Percentiles rank a stretch among this genome's conserved stretches.
Evolutionary conservation across 2,329 filamentous ascomycete species (phyloP).

Genomic region (Aspergillus novofumigatus): DNA sequence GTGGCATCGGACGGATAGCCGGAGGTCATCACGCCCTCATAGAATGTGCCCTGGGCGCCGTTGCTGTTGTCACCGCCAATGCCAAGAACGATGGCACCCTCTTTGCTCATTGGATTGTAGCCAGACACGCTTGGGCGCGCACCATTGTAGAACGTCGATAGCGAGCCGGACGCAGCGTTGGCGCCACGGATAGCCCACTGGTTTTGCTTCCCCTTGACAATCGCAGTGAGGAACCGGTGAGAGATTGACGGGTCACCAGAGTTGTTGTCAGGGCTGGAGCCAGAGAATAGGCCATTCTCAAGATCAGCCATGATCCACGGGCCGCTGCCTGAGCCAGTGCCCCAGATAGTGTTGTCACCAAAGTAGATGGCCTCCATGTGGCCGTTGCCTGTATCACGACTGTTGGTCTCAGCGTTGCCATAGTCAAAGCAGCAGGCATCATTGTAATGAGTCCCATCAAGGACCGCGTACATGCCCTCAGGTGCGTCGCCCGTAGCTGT

Average conservation of each 20-base stretch:
- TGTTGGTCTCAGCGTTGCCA: slow-evolving; percentile 54
- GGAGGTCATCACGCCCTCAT: slow-evolving; percentile 62
- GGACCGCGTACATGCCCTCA: slow-evolving; percentile 34
- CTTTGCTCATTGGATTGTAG: slow-evolving; percentile 61
- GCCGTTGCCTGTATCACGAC: slow-evolving; percentile 53
- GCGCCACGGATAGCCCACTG: slow-evolving; percentile 59
- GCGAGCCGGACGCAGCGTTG: slow-evolving; percentile 50
- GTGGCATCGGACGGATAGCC: slow-evolving; percentile 59
- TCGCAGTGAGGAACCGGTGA: slow-evolving; percentile 54
- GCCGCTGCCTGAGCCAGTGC: slow-evolving; percentile 53
- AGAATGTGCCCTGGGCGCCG: slow-evolving; percentile 59
- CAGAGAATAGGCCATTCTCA: slow-evolving; percentile 64
- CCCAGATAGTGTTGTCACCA: slow-evolving; percentile 53
- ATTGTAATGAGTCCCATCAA: slow-evolving; percentile 35
- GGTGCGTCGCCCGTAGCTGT: slow-evolving; percentile 53
- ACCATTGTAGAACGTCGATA: slow-evolving; percentile 59
- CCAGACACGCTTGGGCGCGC: slow-evolving; percentile 49
- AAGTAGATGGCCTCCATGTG: slow-evolving; percentile 69
- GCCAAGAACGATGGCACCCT: slow-evolving; percentile 65
- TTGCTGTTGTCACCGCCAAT: slow-evolving; percentile 65
- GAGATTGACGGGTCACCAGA: slow-evolving; percentile 50
- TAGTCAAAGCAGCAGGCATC: slow-evolving; percentile 49
- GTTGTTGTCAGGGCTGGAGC: slow-evolving; percentile 45
- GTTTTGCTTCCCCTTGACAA: slow-evolving; percentile 54
- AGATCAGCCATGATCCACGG: slow-evolving; percentile 69